Base-by-base conservation (phyloP, 805 yeast genomes). In the Saccharomycopsis fermentans region DNA sequence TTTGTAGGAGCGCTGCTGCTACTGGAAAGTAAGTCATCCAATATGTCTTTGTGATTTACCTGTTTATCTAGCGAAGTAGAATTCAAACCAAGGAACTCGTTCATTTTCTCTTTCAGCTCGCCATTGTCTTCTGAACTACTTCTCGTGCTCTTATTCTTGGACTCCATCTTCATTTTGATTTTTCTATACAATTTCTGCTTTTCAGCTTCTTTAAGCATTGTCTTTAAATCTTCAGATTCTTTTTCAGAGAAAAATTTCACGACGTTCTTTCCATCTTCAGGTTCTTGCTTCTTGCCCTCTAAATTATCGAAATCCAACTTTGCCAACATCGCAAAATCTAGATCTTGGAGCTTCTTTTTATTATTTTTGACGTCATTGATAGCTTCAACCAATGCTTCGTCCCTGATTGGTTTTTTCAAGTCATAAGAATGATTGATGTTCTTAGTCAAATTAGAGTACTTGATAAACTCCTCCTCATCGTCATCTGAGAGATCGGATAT, bases 391-490 rank as follows among this genome's bases (percentile, higher is more conserved):
- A 47, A 26, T 17, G 21, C 26, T 29, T 37, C 35, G n/a, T 35
- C 48, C 35, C 48, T 39, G 6, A 16, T 43, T 21, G 56, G 53
- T 16, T 16, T n/a, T 4, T 50, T 36, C 35, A 52, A 16, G 6
- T 43, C 51, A 19, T 54, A 58, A 11, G 35, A 21, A 19, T 39
- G 53, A 16, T 37, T 52, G 24, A 40, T 48, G 24, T 61, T 59
- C 19, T 59, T 58, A n/a, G 60, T 57, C 29, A 59, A 24, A 5
- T 52, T 54, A 3, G 29, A 51, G 34, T 59, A 61, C 19, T 59
- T 21, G n/a, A 61, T 16, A 34, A 58, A 58, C 34, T 69, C 77
- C 61, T 72, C 76, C 58, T 56, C 57, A 16, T 59, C 55, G 6
- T 19, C 36, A 16, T 56, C 59, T 32, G 51, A 21, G 35, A 16